Conservation (phyloP, 2,329 filamentous ascomycete species). For the Botryosphaeria agaves region DNA sequence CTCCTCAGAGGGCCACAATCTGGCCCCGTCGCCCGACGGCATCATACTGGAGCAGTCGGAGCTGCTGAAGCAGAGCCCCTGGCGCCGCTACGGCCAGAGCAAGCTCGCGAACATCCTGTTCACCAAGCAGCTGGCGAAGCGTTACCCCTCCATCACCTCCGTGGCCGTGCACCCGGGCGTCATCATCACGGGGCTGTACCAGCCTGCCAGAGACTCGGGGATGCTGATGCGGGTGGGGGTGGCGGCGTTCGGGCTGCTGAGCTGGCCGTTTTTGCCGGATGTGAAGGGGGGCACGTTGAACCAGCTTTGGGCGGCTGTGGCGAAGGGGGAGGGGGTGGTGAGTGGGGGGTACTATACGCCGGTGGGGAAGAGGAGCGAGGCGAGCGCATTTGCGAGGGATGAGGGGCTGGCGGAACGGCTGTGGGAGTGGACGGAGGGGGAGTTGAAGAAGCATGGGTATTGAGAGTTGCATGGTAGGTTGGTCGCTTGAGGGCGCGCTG, state of each 20-base stretch:
- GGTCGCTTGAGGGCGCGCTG: too few species aligned
- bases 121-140: conserved; percentile 21
- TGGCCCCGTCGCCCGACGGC: conserved; percentile 10
- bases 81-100: conserved; percentile 27
- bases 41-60: conserved; percentile 18
- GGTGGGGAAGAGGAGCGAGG: conserved; percentile 12
- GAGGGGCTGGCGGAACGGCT: conserved; percentile 13
- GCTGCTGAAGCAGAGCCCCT: conserved; percentile 13
- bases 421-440: conserved; percentile 20
- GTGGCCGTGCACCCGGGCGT: conserved; percentile 31
- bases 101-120: conserved; percentile 35
- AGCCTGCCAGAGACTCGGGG: conserved; percentile 6
- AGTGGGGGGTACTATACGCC: conserved; percentile 27
- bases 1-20: conserved; percentile 12
- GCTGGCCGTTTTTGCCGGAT: conserved; percentile 6
- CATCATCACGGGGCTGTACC: conserved; percentile 26
- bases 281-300: conserved; percentile 19
- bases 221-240: conserved; percentile 10
- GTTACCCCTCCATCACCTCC: conserved; percentile 26
- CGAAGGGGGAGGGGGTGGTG: conserved; percentile 14
- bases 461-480: too few species aligned
- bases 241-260: conserved; percentile 12
- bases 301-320: conserved; percentile 24
- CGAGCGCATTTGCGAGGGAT: conserved; percentile 9
- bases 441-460: conserved; percentile 1